These are phyloP conservation scores for Danielozyma ontarioensis DNA, from an alignment of 805 yeast species.

Conservation along the genomic window DNA sequence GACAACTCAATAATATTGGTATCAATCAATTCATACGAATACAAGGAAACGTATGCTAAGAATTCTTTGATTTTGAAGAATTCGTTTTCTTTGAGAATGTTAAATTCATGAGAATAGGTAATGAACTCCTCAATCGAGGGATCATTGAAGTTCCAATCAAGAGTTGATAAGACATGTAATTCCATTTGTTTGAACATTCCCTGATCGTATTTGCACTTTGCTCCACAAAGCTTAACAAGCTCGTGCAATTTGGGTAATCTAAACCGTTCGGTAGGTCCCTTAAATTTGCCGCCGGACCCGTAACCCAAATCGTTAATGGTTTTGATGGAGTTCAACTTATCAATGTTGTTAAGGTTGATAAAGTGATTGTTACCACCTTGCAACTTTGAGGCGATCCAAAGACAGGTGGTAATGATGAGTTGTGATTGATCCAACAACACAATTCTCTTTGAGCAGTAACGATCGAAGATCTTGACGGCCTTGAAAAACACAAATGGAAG, in stretches of 20 bases:
- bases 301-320: constrained; percentile 36
- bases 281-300: constrained; percentile 53
- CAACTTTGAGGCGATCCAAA: constrained; percentile 91
- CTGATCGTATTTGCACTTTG: constrained; percentile 45
- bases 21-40: constrained; percentile 42
- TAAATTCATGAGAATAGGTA: constrained; percentile 29
- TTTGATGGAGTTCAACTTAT: constrained; percentile 18
- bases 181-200: constrained; percentile 65
- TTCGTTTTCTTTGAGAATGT: constrained; percentile 30
- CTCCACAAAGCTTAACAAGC: constrained; percentile 66
- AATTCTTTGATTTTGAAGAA: constrained; percentile 46
- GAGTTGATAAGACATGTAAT: constrained; percentile 61
- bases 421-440: constrained; percentile 85
- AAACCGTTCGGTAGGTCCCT: constrained; percentile 69
- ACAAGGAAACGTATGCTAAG: constrained; percentile 44
- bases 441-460: constrained; percentile 84
- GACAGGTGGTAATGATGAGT: constrained; percentile 82
- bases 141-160: constrained; percentile 68
- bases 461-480: constrained; percentile 74
- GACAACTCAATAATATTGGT: constrained; percentile 12
- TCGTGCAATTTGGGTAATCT: constrained; percentile 72
- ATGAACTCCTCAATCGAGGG: constrained; percentile 45
- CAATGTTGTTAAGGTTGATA: constrained; percentile 37
- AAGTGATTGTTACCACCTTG: constrained; percentile 71
- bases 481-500: constrained; percentile 63